A percentile compares a stretch with the other conserved stretches of the same genome.
phyloP scores from a whole-genome alignment of 345 rosid species.

The Populus deltoides region DNA sequence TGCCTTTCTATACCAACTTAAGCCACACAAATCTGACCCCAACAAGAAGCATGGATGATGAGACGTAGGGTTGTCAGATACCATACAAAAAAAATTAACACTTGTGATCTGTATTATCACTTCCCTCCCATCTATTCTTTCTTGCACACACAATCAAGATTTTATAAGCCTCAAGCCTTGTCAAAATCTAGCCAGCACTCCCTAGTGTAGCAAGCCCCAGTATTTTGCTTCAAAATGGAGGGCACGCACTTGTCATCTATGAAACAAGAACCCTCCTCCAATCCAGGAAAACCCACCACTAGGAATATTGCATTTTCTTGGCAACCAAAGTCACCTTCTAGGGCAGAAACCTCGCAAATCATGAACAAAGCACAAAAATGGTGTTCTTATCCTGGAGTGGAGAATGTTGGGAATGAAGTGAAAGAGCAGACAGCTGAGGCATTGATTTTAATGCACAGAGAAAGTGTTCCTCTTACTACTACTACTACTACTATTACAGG shows the following conservation, averaged over 20 bases:
- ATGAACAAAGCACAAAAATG: background rate
- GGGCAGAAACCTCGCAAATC: background rate
- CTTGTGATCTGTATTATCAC: slow-evolving; percentile 24
- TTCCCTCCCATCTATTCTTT: slow-evolving; percentile 25
- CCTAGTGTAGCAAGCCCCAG: background rate
- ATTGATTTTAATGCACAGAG: background rate
- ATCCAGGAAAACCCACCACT: slow-evolving; percentile 4
- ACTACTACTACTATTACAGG: slow-evolving; percentile 7
- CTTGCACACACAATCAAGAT: background rate
- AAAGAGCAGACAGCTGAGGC: slow-evolving; percentile 30
- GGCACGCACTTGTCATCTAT: slow-evolving; percentile 7
- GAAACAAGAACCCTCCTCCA: slow-evolving; percentile 17
- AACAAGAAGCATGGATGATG: background rate
- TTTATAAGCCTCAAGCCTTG: background rate
- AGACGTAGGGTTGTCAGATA: slow-evolving; percentile 38
- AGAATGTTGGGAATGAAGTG: background rate
- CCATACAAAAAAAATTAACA: slow-evolving; percentile 31
- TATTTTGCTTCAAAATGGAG: slow-evolving; percentile 6
- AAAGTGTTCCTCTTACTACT: no score
- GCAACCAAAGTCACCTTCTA: background rate
- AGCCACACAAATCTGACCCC: slow-evolving; percentile 22
- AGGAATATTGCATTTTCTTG: background rate
- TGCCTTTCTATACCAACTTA: background rate
- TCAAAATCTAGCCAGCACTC: background rate
- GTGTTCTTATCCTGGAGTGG: background rate